Conservation (phyloP, 2,329 filamentous ascomycete species). For the Lecanicillium sp. region DNA sequence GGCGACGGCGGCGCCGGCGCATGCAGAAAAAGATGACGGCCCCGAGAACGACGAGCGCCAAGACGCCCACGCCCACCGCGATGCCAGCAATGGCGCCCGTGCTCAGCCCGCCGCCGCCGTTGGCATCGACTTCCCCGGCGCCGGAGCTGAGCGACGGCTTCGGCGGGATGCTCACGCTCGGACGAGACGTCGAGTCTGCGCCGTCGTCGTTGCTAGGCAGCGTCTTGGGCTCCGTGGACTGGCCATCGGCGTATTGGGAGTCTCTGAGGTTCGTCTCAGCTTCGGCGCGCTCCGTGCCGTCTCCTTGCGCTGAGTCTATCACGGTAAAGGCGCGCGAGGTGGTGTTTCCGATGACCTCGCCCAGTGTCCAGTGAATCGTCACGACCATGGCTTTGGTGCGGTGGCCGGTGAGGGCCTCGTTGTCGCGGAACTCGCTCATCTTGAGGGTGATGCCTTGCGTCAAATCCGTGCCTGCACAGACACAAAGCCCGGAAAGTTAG, state of each 20-base stretch:
- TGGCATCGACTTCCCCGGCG: background rate
- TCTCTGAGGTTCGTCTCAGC: background rate
- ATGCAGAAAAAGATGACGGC: conserved; percentile 32
- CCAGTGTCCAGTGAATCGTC: background rate
- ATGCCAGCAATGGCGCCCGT: conserved; percentile 40
- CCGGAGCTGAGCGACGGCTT: too few relatives aligned
- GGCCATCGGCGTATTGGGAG: background rate
- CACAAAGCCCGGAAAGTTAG: too few relatives aligned
- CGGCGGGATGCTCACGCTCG: background rate
- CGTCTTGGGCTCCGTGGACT: background rate
- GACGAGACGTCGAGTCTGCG: background rate
- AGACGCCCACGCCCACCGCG: conserved; percentile 31
- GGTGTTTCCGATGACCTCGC: background rate
- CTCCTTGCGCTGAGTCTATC: too few relatives aligned
- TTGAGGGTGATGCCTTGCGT: background rate
- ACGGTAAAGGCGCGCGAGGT: conserved; percentile 3
- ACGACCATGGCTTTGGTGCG: background rate
- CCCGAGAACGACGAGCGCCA: conserved; percentile 30
- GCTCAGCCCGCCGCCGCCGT: conserved; percentile 22
- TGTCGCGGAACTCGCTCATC: too few relatives aligned
- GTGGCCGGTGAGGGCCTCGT: background rate
- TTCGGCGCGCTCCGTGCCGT: too few relatives aligned
- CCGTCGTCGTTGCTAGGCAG: background rate
- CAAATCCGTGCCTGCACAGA: too few relatives aligned
- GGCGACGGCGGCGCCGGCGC: conserved; percentile 25